Evolutionary conservation across 805 yeast genomes (phyloP).

Genomic region (Starmerella stigmatis): DNA sequence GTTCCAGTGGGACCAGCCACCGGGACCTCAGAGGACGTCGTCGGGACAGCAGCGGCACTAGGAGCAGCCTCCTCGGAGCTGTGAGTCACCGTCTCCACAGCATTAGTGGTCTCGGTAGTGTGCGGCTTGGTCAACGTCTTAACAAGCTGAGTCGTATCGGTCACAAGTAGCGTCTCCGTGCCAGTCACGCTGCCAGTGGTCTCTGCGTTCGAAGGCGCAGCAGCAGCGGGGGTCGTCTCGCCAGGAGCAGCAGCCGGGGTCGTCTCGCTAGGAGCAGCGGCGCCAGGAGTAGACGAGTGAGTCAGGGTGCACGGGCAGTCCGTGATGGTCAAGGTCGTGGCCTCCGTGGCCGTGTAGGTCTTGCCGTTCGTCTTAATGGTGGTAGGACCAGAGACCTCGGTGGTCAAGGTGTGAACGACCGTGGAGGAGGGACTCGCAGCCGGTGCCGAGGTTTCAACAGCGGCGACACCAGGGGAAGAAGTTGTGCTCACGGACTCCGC

Average conservation of each 20-base stretch:
- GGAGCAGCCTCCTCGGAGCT: constrained; percentile 34
- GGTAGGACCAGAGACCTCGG: constrained; percentile 49
- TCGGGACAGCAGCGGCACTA: constrained; percentile 6
- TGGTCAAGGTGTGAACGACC: constrained; percentile 12
- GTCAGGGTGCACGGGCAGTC: constrained; percentile 22
- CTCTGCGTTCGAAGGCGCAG: no score
- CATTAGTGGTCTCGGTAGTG: neutral
- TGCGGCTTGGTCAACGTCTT: neutral
- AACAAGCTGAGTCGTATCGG: neutral
- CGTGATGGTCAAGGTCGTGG: constrained; percentile 68
- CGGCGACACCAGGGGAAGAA: no score
- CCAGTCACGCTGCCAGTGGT: no score
- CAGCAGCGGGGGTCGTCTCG: constrained; percentile 1
- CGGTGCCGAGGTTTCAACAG: neutral
- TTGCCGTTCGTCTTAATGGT: constrained; percentile 6
- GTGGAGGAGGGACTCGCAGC: constrained; percentile 8
- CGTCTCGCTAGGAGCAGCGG: constrained; percentile 6
- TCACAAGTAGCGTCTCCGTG: constrained; percentile 3
- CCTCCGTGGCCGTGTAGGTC: constrained; percentile 57
- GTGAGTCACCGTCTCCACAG: neutral
- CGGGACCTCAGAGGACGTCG: constrained; percentile 1
- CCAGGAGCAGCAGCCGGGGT: constrained; percentile 8
- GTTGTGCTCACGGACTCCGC: no score
- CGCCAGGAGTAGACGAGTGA: no score
- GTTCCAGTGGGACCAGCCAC: constrained; percentile 3